A percentile compares a stretch with the other conserved stretches of the same genome.
phyloP scores from a whole-genome alignment of 2,329 filamentous ascomycete genomes.

The Pseudonectria buxi region DNA sequence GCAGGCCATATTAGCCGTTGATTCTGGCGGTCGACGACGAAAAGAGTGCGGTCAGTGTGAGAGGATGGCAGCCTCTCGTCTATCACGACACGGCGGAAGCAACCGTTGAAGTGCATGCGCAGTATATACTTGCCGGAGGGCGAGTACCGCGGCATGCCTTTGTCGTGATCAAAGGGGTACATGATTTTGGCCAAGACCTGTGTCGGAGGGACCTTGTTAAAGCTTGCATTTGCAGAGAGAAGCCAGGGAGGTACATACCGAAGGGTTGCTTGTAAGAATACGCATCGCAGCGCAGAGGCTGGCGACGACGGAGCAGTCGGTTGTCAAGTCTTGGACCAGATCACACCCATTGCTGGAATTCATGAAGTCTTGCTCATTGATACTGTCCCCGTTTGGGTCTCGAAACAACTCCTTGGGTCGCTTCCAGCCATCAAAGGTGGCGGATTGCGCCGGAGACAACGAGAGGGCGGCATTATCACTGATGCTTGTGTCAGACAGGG shows the following conservation, averaged over 20 bases:
- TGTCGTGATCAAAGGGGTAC: constrained; percentile 63
- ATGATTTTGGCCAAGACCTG: constrained; percentile 67
- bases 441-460: constrained; percentile 66
- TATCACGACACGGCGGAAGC: constrained; percentile 77
- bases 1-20: constrained; percentile 84
- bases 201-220: constrained; percentile 1
- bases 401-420: constrained; percentile 61
- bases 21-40: constrained; percentile 81
- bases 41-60: constrained; percentile 65
- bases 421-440: constrained; percentile 79
- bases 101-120: constrained; percentile 93
- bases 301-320: constrained; percentile 94
- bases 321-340: constrained; percentile 89
- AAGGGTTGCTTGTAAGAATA: constrained; percentile 59
- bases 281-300: constrained; percentile 80
- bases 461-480: constrained; percentile 65
- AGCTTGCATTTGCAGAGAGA: not conserved
- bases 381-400: constrained; percentile 8
- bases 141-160: constrained; percentile 56
- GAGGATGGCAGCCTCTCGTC: constrained; percentile 83
- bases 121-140: constrained; percentile 84
- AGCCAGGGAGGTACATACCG: constrained; percentile 40
- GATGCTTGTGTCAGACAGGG: constrained; percentile 1
- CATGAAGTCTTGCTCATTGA: constrained; percentile 45
- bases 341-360: constrained; percentile 56